These are phyloP conservation scores for Penstemon barbatus DNA, from an alignment of 257 asterid genomes.

Conservation along the genomic window DNA sequence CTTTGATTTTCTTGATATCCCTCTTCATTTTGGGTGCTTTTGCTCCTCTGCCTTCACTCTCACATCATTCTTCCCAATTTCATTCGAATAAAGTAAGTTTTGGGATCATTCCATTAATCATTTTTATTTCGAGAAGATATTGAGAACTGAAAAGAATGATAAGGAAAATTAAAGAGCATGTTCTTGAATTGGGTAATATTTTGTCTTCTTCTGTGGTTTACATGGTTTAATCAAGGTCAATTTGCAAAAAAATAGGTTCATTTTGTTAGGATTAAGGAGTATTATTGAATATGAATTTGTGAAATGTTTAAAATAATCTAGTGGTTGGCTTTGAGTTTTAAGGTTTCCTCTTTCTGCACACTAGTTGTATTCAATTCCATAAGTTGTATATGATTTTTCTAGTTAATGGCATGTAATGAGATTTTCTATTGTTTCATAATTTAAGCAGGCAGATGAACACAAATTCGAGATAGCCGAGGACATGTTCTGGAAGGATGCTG, in stretches of 20 bases:
- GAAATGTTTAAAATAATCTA: too few relatives aligned
- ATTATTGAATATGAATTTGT: too few relatives aligned
- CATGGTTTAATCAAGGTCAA: too few relatives aligned
- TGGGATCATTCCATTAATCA: background rate
- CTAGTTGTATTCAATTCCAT: background rate
- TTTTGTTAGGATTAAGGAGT: too few relatives aligned
- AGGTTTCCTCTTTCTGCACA: background rate
- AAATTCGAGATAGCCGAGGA: constrained; percentile 76
- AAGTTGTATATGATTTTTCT: background rate
- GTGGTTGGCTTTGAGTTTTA: background rate
- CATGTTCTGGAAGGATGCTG: constrained; percentile 87
- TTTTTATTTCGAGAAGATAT: background rate
- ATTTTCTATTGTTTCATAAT: constrained; percentile 7
- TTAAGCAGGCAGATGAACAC: constrained; percentile 46
- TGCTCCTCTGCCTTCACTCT: constrained; percentile 61
- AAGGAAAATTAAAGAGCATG: background rate
- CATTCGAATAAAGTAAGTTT: constrained; percentile 36
- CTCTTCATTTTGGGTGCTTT: constrained; percentile 50
- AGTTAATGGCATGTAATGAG: background rate
- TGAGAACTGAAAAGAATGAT: constrained; percentile 17
- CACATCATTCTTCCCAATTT: constrained; percentile 36
- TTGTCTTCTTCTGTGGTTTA: too few relatives aligned
- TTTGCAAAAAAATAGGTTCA: too few relatives aligned
- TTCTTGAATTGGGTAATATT: too few relatives aligned
- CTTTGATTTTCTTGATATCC: constrained; percentile 38